Percentiles rank a stretch among this genome's conserved stretches.
phyloP scores from a whole-genome alignment of 129 eudicot genomes.

The Flaveria brownii region DNA sequence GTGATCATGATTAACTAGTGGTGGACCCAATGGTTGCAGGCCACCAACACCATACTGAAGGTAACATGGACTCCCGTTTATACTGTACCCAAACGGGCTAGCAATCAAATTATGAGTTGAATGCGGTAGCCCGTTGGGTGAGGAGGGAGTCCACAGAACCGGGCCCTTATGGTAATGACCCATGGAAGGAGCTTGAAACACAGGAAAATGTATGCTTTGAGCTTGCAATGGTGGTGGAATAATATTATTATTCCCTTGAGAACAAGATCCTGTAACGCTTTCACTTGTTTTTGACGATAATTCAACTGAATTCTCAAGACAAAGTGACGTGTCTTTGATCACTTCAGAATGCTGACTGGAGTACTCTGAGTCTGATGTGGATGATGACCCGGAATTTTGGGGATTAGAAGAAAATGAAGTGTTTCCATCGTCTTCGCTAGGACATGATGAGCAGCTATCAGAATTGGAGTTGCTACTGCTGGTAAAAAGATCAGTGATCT shows the following conservation, averaged over 20 bases:
- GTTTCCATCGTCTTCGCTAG: constrained; percentile 79
- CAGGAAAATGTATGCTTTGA: constrained; percentile 58
- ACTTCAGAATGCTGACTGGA: constrained; percentile 63
- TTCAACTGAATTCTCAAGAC: constrained; percentile 30
- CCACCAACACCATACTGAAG: constrained; percentile 61
- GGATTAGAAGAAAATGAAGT: constrained; percentile 53
- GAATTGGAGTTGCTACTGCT: constrained; percentile 56
- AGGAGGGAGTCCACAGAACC: constrained; percentile 59
- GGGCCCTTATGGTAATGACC: constrained; percentile 63
- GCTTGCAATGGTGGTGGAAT: constrained; percentile 54
- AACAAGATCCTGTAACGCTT: constrained; percentile 36
- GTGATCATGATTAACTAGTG: constrained; percentile 48
- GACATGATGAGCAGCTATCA: constrained; percentile 86
- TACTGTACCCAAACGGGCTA: constrained; percentile 55
- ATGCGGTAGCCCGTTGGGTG: constrained; percentile 64
- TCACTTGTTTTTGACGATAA: constrained; percentile 29
- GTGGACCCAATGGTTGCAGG: constrained; percentile 55
- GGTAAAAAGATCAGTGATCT: constrained; percentile 43
- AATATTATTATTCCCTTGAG: constrained; percentile 35
- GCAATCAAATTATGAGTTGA: constrained; percentile 61
- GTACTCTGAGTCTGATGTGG: constrained; percentile 72
- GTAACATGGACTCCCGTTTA: constrained; percentile 52
- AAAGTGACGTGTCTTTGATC: constrained; percentile 46
- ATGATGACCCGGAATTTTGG: constrained; percentile 61
- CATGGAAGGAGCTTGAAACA: constrained; percentile 40